Evolutionary conservation across 441 rosid genomes (phyloP).

Genomic region (Pelargonium australe): DNA sequence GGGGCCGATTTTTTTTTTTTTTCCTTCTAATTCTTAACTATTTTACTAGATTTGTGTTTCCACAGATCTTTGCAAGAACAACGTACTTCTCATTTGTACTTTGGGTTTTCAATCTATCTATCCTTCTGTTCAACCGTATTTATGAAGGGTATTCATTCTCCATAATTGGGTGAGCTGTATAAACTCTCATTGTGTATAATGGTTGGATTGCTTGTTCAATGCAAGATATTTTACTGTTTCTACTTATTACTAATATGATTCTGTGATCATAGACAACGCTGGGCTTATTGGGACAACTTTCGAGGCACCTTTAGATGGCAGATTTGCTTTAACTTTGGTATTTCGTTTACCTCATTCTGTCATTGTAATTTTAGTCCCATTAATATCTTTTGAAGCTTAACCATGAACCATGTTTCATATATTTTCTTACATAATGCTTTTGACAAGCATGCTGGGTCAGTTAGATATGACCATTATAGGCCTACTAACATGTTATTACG

Average conservation of each 20-base stretch:
- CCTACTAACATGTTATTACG: not conserved
- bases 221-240: slow-evolving; percentile 11
- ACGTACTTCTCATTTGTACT: slow-evolving; percentile 49
- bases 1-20: not conserved
- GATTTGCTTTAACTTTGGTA: slow-evolving; percentile 95
- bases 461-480: not conserved
- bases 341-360: slow-evolving; percentile 18
- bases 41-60: slow-evolving; percentile 32
- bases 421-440: not conserved
- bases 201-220: slow-evolving; percentile 11
- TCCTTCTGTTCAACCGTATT: slow-evolving; percentile 75
- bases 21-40: slow-evolving; percentile 20
- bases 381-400: not conserved
- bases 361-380: not conserved
- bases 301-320: slow-evolving; percentile 95
- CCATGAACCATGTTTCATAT: not conserved
- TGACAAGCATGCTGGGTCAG: not conserved
- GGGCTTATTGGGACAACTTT: slow-evolving; percentile 64
- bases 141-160: slow-evolving; percentile 87
- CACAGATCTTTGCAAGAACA: slow-evolving; percentile 55
- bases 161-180: slow-evolving; percentile 58
- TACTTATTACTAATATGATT: slow-evolving; percentile 7
- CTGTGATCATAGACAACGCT: slow-evolving; percentile 44
- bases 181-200: slow-evolving; percentile 6
- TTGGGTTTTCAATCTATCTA: slow-evolving; percentile 69